Evolutionary conservation across 768 basidiomycete species (phyloP), one percentile per base, ranked within the genome.

Genomic region (Leccinum aurantiacum): DNA sequence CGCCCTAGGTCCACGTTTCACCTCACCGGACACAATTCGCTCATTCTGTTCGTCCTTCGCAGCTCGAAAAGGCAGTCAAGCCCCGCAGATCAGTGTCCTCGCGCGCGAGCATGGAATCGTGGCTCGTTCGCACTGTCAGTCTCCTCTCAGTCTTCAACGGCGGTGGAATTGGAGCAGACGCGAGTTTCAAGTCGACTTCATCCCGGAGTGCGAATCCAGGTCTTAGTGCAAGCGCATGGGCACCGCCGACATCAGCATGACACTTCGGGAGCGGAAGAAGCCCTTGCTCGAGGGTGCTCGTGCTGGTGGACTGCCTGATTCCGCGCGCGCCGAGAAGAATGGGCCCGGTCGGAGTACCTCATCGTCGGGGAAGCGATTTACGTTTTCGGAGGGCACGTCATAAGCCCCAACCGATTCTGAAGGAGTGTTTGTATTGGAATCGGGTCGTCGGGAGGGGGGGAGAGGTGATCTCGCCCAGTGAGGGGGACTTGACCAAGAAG

Each of bases 11-110:
- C n/a, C 4, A 29, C 14, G 1, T n/a, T 27, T 61, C 5, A 33
- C 27, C 2, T 27, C 35, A 31, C 19, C 2, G 6, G 10, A 44
- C 9, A 25, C 13, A 35, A 17, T 0, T 31, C 2, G 11, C 17
- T 6, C 5, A n/a, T 19, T n/a, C 2, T 19, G 9, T 44, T 11
- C 53, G 29, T 19, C 14, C 44, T 35, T 35, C 53, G 4, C 58
- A 91, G 89, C 76, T 90, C 10, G 88, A 91, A 66, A 83, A 85
- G 44, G 82, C 81, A 0, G 80, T 80, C 11, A 89, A 89, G 71
- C 83, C 84, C 68, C 81, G 84, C 1, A 77, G 81, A 17, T 81
- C 83, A 2, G 27, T 35, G 22, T 82, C 82, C 10, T 54, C 31
- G 31, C 31, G 10, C 31, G 31, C 31, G 31, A 31, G 31, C 46